Conservation (phyloP, 2,329 filamentous ascomycete species). For the Alternaria burnsii region DNA sequence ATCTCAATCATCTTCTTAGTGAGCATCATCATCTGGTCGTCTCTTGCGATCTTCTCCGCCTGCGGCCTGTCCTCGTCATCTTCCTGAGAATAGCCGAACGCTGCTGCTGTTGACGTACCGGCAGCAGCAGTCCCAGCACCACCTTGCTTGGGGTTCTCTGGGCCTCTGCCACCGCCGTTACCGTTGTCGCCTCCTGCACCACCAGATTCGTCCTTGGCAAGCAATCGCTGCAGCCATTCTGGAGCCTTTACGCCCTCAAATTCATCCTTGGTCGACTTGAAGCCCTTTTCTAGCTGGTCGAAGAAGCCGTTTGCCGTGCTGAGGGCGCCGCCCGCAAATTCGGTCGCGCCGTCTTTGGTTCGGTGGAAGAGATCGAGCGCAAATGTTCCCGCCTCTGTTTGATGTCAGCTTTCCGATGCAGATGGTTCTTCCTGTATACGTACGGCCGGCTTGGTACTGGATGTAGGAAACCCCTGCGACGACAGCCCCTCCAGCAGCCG, state of each 20-base stretch:
- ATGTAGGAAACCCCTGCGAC: constrained; percentile 89
- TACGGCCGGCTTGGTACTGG: constrained; percentile 93
- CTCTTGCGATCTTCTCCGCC: constrained; percentile 74
- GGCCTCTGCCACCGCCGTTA: constrained; percentile 51
- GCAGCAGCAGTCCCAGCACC: constrained; percentile 65
- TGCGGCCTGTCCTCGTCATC: constrained; percentile 72
- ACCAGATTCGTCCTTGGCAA: constrained; percentile 55
- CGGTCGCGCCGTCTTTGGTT: constrained; percentile 74
- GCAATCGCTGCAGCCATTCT: constrained; percentile 79
- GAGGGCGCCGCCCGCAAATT: constrained; percentile 74
- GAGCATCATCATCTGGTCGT: constrained; percentile 99
- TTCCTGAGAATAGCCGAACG: constrained; percentile 78
- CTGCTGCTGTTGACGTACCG: constrained; percentile 76
- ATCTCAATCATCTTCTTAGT: constrained; percentile 99
- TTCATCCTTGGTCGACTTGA: constrained; percentile 83
- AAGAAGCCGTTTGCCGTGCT: constrained; percentile 77
- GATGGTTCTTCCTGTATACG: constrained; percentile 47
- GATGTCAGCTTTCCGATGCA: constrained; percentile 50
- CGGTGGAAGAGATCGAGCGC: constrained; percentile 77
- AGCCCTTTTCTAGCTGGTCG: constrained; percentile 80
- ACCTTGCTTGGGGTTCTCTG: constrained; percentile 63
- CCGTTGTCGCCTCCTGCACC: constrained; percentile 50
- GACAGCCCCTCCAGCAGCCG: constrained; percentile 88
- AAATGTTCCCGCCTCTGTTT: constrained; percentile 75
- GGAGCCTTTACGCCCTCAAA: constrained; percentile 74